Conservation (phyloP, 1,284 basidiomycete species). For the Grifola frondosa region DNA sequence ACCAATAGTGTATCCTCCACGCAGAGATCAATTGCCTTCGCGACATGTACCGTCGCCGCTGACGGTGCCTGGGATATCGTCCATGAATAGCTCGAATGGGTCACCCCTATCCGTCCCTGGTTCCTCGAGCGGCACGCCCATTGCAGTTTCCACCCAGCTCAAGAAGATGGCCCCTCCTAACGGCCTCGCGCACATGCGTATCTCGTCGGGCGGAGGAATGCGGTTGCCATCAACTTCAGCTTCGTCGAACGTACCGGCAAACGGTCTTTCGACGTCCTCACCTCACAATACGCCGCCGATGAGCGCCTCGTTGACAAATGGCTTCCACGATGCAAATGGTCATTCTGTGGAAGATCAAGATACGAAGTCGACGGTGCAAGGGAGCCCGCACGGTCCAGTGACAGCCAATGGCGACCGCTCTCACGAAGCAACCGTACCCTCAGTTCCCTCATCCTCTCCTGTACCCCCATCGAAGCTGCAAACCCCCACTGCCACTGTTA, state of each 20-base stretch:
- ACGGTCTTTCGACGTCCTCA: slow-evolving; percentile 20
- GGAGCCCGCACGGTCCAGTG: slow-evolving; percentile 15
- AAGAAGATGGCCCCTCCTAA: slow-evolving; percentile 52
- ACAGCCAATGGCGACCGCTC: slow-evolving; percentile 4
- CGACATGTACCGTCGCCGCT: background rate
- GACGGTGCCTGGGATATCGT: slow-evolving; percentile 7
- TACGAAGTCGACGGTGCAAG: slow-evolving; percentile 15
- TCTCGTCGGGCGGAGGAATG: slow-evolving; percentile 54
- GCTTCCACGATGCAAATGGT: slow-evolving; percentile 20
- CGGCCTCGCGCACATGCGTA: slow-evolving; percentile 52
- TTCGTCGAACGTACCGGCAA: slow-evolving; percentile 17
- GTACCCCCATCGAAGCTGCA: slow-evolving; percentile 45
- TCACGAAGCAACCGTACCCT: too few relatives aligned
- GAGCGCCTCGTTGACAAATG: slow-evolving; percentile 17
- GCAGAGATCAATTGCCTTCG: background rate
- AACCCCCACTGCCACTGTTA: slow-evolving; percentile 33
- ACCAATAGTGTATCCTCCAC: background rate
- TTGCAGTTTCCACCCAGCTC: slow-evolving; percentile 50
- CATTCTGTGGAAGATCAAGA: slow-evolving; percentile 22
- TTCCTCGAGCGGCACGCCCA: slow-evolving; percentile 28
- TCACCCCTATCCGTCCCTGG: slow-evolving; percentile 9
- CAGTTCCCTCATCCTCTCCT: slow-evolving; percentile 24
- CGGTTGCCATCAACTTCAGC: slow-evolving; percentile 41
- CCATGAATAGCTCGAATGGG: slow-evolving; percentile 16
- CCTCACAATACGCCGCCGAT: slow-evolving; percentile 40